A percentile compares a stretch with the other conserved stretches of the same genome.
phyloP scores from a whole-genome alignment of 164 flowering plant genomes.

The Sedum album region DNA sequence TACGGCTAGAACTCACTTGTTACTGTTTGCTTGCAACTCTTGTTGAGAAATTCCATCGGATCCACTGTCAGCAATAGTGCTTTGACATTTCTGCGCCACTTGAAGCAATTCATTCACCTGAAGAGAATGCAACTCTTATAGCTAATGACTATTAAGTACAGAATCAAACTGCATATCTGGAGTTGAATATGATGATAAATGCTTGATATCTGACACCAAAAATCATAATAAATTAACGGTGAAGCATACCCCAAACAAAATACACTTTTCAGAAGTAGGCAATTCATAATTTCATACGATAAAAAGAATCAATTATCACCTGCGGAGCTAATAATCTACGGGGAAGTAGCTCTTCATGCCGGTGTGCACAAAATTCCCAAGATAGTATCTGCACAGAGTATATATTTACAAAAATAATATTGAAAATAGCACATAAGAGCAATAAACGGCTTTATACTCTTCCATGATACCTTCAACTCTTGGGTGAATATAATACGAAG shows the following conservation, averaged over 20 bases:
- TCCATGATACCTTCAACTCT: conserved; percentile 60
- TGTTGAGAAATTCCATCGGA: conserved; percentile 53
- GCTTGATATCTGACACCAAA: not conserved
- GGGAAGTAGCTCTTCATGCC: conserved; percentile 91
- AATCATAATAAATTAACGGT: not conserved
- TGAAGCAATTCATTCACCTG: conserved; percentile 67
- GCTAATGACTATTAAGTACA: not conserved
- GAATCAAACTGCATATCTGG: not conserved
- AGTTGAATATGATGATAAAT: not conserved
- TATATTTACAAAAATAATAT: not conserved
- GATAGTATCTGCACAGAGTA: conserved; percentile 54
- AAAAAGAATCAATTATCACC: conserved; percentile 29
- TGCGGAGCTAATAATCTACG: conserved; percentile 85
- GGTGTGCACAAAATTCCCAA: conserved; percentile 94
- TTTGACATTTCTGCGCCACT: conserved; percentile 70
- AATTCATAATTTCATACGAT: not conserved
- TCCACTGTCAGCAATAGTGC: conserved; percentile 55
- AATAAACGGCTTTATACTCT: not conserved
- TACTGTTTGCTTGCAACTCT: conserved; percentile 59
- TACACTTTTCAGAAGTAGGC: not conserved
- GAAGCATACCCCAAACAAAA: not conserved
- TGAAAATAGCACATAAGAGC: not conserved
- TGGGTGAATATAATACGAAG: conserved; percentile 79
- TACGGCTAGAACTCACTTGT: conserved; percentile 36
- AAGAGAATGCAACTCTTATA: conserved; percentile 6